phyloP scores from a whole-genome alignment of 495 filamentous ascomycete genomes.

The Geopyxis carbonaria region DNA sequence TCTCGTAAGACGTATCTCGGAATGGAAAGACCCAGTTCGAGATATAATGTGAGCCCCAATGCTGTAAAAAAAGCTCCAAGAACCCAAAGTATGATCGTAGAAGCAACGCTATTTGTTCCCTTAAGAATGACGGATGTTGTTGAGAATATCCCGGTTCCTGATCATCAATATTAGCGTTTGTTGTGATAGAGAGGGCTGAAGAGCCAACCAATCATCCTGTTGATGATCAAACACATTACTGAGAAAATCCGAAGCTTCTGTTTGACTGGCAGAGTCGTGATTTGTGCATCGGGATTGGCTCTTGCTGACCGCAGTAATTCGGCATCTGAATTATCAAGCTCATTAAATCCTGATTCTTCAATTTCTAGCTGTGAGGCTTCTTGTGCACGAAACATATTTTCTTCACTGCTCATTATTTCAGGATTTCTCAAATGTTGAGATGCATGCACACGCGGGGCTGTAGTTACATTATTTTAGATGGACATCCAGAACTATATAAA shows the following conservation, averaged over 20 bases:
- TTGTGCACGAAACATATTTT: too few species aligned
- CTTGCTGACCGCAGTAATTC: conserved; percentile 8
- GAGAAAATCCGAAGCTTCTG: conserved; percentile 27
- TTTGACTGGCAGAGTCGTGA: conserved; percentile 6
- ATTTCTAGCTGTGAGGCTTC: too few species aligned
- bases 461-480: too few species aligned
- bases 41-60: conserved; percentile 32
- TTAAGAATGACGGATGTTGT: conserved; percentile 35
- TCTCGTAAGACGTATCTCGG: conserved; percentile 26
- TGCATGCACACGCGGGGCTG: too few species aligned
- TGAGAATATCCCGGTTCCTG: conserved; percentile 30
- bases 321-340: conserved; percentile 7
- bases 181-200: conserved; percentile 3
- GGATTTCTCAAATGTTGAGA: too few species aligned
- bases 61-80: conserved; percentile 28
- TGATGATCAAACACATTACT: conserved; percentile 31
- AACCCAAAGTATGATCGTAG: conserved; percentile 28
- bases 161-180: conserved; percentile 9
- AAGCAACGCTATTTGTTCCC: conserved; percentile 33
- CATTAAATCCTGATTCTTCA: too few species aligned
- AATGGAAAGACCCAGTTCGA: conserved; percentile 31
- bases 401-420: too few species aligned
- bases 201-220: conserved; percentile 22
- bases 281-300: conserved; percentile 9
- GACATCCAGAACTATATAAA: too few species aligned